Conservation (phyloP, 129 eudicot genomes). For the Chrysanthemum makinoi region DNA sequence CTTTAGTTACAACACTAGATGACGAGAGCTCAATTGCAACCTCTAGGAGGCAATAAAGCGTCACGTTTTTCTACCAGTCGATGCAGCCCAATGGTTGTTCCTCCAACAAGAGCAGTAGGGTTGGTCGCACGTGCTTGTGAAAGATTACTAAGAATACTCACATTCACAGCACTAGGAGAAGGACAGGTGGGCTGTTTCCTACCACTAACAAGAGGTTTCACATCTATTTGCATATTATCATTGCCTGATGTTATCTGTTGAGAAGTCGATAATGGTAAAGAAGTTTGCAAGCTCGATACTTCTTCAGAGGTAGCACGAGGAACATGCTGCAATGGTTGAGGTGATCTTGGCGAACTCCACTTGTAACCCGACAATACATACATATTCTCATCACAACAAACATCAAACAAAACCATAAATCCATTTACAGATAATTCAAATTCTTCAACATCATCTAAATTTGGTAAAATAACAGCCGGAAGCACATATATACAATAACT, state of each 20-base stretch:
- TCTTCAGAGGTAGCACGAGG: no score
- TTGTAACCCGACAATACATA: no score
- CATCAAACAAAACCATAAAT: no score
- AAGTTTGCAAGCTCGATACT: constrained; percentile 33
- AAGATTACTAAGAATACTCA: constrained; percentile 58
- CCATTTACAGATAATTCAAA: no score
- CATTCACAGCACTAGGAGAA: constrained; percentile 46
- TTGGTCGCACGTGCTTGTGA: constrained; percentile 50
- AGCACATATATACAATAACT: no score
- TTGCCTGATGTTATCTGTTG: constrained; percentile 43
- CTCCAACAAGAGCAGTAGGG: no score
- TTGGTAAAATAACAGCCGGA: no score
- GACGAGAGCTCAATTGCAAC: no score
- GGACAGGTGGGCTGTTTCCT: constrained; percentile 48
- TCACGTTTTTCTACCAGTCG: constrained; percentile 63
- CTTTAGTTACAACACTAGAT: no score
- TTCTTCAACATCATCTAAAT: no score
- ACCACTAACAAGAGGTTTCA: constrained; percentile 52
- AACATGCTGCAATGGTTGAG: constrained; percentile 22
- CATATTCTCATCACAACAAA: no score
- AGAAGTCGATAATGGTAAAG: constrained; percentile 57
- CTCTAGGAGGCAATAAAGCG: no score
- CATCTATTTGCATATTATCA: constrained; percentile 28
- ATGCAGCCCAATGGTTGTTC: constrained; percentile 37
- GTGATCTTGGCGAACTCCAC: constrained; percentile 59